phyloP scores from a whole-genome alignment of 495 filamentous ascomycete species.

The Podospora tetraspora region DNA sequence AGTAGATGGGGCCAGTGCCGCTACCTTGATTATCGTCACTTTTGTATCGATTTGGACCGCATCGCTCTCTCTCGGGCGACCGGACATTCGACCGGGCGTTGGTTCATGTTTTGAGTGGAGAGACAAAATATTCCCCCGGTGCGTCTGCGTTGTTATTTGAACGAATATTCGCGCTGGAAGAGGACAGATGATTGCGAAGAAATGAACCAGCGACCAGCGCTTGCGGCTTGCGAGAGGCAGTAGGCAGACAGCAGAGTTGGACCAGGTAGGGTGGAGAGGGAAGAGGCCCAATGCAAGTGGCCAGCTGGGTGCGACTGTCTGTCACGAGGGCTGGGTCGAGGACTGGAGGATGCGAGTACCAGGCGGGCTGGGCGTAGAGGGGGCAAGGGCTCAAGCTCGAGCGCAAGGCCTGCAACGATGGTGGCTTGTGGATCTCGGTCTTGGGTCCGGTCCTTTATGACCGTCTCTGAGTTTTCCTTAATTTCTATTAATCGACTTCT shows the following conservation, averaged over 20 bases:
- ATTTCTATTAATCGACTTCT: slow-evolving; percentile 49
- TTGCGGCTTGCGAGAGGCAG: slow-evolving; percentile 2
- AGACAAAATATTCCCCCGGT: slow-evolving; percentile 37
- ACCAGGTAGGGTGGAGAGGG: not conserved
- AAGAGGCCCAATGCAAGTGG: not conserved
- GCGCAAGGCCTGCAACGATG: slow-evolving; percentile 10
- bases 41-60: slow-evolving; percentile 22
- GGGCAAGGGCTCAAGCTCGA: not conserved
- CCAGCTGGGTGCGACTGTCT: not conserved
- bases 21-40: slow-evolving; percentile 12
- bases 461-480: slow-evolving; percentile 35
- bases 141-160: slow-evolving; percentile 27
- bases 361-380: not conserved
- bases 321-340: not conserved
- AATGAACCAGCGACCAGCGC: slow-evolving; percentile 15
- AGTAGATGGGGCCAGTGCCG: slow-evolving; percentile 3
- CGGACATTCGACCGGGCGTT: slow-evolving; percentile 35
- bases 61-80: slow-evolving; percentile 14
- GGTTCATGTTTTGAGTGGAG: slow-evolving; percentile 33
- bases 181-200: slow-evolving; percentile 26
- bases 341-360: not conserved
- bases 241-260: not conserved
- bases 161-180: slow-evolving; percentile 26
- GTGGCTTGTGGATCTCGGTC: slow-evolving; percentile 14
- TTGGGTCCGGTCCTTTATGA: slow-evolving; percentile 23